Conservation (phyloP, 2,329 filamentous ascomycete genomes). For the Colletotrichum magnum region DNA sequence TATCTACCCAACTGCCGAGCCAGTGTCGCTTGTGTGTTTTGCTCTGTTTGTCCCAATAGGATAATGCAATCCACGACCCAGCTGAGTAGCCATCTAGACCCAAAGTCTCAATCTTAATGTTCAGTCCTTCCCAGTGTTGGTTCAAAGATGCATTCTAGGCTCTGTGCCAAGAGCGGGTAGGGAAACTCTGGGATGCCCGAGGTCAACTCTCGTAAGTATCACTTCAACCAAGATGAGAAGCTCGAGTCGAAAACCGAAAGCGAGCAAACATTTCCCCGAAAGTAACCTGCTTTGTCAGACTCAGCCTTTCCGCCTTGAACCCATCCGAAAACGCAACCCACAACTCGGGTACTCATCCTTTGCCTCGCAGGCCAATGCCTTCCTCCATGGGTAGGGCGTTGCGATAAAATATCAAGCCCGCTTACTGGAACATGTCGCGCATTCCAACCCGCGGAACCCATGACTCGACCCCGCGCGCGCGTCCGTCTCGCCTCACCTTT, state of each 20-base stretch:
- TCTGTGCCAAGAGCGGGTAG: too few relatives aligned
- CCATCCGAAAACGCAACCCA: neutral
- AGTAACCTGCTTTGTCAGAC: neutral
- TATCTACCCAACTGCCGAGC: too few relatives aligned
- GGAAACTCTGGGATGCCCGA: too few relatives aligned
- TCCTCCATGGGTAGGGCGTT: neutral
- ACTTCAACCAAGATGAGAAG: neutral
- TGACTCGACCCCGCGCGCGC: constrained; percentile 16
- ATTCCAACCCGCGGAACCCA: neutral
- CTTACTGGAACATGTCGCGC: neutral
- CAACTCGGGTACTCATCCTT: neutral
- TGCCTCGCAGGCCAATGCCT: neutral
- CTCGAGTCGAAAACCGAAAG: constrained; percentile 9
- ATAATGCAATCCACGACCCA: too few relatives aligned
- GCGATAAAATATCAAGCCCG: neutral
- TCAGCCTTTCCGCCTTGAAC: constrained; percentile 12
- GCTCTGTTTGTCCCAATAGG: too few relatives aligned
- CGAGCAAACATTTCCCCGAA: neutral
- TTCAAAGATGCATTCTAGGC: too few relatives aligned
- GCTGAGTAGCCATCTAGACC: too few relatives aligned
- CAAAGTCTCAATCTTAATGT: too few relatives aligned
- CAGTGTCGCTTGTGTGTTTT: too few relatives aligned
- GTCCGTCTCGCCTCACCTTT: neutral
- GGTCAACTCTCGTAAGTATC: neutral
- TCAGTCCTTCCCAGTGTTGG: too few relatives aligned